These are phyloP conservation scores for Mrakia gelida DNA, from an alignment of 768 basidiomycete genomes.

Conservation along the genomic window DNA sequence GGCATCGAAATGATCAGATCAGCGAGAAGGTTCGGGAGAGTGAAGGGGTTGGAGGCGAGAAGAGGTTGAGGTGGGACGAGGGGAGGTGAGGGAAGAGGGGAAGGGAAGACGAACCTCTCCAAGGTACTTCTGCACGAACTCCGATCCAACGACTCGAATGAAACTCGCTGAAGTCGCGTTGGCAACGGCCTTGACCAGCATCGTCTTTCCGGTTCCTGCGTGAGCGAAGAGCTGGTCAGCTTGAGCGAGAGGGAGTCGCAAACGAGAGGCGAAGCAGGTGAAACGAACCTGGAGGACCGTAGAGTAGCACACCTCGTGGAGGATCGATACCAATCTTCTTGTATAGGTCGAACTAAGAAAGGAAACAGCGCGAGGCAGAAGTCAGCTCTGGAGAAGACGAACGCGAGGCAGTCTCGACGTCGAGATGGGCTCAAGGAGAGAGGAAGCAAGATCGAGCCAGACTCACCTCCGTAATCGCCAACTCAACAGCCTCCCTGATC, in stretches of 20 bases:
- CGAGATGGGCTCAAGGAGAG: background rate
- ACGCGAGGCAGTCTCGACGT: background rate
- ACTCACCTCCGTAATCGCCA: slow-evolving; percentile 56
- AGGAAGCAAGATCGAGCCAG: background rate
- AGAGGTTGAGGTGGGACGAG: too few relatives aligned
- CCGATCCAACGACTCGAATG: slow-evolving; percentile 95
- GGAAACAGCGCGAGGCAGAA: background rate
- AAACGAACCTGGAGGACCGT: slow-evolving; percentile 83
- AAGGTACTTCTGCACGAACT: slow-evolving; percentile 99
- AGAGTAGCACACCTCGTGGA: slow-evolving; percentile 90
- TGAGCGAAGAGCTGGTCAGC: background rate
- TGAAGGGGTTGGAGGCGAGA: background rate
- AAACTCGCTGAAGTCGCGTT: slow-evolving; percentile 95
- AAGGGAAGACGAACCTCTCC: slow-evolving; percentile 56
- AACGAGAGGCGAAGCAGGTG: background rate
- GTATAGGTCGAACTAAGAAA: slow-evolving; percentile 83
- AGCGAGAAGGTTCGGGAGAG: background rate
- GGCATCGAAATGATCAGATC: too few relatives aligned
- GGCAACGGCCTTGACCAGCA: slow-evolving; percentile 99
- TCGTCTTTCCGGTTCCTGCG: slow-evolving; percentile 92
- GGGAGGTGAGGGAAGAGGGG: background rate
- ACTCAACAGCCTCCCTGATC: slow-evolving; percentile 95
- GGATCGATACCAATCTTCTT: slow-evolving; percentile 99
- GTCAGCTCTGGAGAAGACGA: background rate
- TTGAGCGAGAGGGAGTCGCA: background rate